These are phyloP conservation scores for Lactarius hatsudake DNA, from an alignment of 768 basidiomycete species.

Conservation along the genomic window DNA sequence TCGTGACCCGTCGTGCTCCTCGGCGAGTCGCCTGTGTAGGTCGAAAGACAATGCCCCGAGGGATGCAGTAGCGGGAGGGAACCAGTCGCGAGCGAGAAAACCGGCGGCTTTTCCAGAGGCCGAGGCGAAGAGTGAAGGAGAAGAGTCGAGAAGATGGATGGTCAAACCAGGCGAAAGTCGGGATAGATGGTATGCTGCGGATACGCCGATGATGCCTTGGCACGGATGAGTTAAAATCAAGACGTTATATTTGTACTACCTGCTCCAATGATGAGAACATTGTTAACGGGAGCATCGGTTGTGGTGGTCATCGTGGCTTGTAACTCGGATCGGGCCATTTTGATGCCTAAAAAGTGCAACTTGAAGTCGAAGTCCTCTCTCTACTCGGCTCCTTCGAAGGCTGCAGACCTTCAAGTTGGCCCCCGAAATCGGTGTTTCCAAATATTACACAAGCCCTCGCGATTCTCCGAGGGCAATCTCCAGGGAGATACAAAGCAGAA, in stretches of 20 bases:
- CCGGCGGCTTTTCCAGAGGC: conserved; percentile 39
- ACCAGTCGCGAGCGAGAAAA: conserved; percentile 43
- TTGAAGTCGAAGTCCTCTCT: neutral
- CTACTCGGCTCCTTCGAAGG: conserved; percentile 46
- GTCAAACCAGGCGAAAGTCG: conserved; percentile 28
- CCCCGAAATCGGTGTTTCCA: conserved; percentile 58
- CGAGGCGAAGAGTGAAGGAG: conserved; percentile 38
- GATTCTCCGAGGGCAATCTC: conserved; percentile 49
- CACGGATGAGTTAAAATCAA: neutral
- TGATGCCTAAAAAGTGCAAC: neutral
- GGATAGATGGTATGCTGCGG: conserved; percentile 43
- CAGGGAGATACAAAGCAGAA: conserved; percentile 76
- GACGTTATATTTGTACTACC: conserved; percentile 23
- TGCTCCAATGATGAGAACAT: conserved; percentile 44
- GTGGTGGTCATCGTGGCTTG: neutral
- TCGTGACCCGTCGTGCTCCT: conserved; percentile 36
- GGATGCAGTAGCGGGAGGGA: conserved; percentile 18
- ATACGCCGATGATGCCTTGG: conserved; percentile 43
- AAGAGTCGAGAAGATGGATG: conserved; percentile 44
- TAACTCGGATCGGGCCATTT: neutral
- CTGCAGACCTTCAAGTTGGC: conserved; percentile 42
- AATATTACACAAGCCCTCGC: conserved; percentile 55
- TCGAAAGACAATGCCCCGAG: conserved; percentile 24
- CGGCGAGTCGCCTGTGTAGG: conserved; percentile 40
- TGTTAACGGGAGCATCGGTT: neutral